Conservation (phyloP, 805 yeast genomes). For the Pichia nakasei region DNA sequence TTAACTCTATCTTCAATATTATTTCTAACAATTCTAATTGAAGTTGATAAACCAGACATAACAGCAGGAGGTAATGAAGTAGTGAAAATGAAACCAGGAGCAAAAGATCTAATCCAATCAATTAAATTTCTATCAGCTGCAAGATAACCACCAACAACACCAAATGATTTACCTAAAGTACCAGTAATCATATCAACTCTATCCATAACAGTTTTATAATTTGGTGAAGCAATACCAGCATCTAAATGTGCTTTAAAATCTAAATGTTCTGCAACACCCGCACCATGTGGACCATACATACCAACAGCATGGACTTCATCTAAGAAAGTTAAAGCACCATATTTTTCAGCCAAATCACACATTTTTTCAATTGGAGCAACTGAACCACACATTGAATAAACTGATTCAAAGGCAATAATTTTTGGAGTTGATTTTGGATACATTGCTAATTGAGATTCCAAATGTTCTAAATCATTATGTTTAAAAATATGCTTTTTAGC, state of each 20-base stretch:
- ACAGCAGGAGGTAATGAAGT: slow-evolving; percentile 95
- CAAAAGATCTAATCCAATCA: slow-evolving; percentile 93
- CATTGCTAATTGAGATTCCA: slow-evolving; percentile 67
- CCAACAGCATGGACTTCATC: slow-evolving; percentile 99
- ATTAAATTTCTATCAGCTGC: slow-evolving; percentile 78
- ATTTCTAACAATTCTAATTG: slow-evolving; percentile 75
- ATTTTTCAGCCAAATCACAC: slow-evolving; percentile 93
- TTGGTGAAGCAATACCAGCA: slow-evolving; percentile 51
- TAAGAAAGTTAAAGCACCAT: slow-evolving; percentile 92
- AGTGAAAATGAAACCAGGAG: slow-evolving; percentile 97
- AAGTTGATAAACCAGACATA: slow-evolving; percentile 90
- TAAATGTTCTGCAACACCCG: slow-evolving; percentile 97
- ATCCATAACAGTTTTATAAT: slow-evolving; percentile 59
- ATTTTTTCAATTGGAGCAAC: slow-evolving; percentile 88
- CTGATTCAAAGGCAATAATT: slow-evolving; percentile 93
- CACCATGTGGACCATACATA: slow-evolving; percentile 98
- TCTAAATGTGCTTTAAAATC: slow-evolving; percentile 77
- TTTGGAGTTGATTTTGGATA: slow-evolving; percentile 88
- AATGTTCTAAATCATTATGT: slow-evolving; percentile 80
- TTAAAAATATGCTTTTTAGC: slow-evolving; percentile 83
- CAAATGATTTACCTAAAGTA: slow-evolving; percentile 94
- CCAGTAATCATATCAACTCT: slow-evolving; percentile 96
- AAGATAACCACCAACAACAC: slow-evolving; percentile 95
- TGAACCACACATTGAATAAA: slow-evolving; percentile 98
- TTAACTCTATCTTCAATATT: slow-evolving; percentile 68